These are phyloP conservation scores for Candida coleopterorum DNA, from an alignment of 805 yeast genomes.

Conservation along the genomic window DNA sequence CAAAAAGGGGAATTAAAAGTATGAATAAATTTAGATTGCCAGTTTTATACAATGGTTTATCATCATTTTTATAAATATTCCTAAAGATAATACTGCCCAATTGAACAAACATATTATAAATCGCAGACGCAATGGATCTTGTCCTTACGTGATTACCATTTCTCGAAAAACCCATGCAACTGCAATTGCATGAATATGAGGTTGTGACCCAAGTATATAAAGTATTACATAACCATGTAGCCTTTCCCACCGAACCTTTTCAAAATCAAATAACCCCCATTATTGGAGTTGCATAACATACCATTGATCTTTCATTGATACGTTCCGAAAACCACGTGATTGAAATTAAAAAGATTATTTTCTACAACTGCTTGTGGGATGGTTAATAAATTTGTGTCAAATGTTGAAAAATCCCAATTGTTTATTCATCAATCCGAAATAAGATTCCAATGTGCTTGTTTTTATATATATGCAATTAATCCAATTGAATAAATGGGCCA, in stretches of 20 bases:
- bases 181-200: conserved; percentile 20
- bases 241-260: conserved; percentile 9
- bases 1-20: conserved; percentile 26
- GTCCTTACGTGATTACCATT: conserved; percentile 61
- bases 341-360: conserved; percentile 28
- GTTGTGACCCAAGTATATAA: conserved; percentile 25
- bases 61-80: conserved; percentile 53
- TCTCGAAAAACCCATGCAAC: conserved; percentile 52
- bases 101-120: conserved; percentile 63
- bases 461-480: conserved; percentile 24
- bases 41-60: conserved; percentile 53
- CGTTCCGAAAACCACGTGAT: conserved; percentile 35
- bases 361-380: conserved; percentile 25
- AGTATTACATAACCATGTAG: conserved; percentile 14
- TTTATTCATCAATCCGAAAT: conserved; percentile 11
- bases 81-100: conserved; percentile 50
- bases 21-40: conserved; percentile 48
- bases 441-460: conserved; percentile 13
- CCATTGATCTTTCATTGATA: conserved; percentile 19
- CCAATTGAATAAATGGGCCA: conserved; percentile 45
- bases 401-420: conserved; percentile 21
- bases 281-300: conserved; percentile 8
- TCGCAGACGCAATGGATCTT: conserved; percentile 60
- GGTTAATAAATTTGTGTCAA: conserved; percentile 18
- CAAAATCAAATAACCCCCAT: conserved; percentile 9